These are phyloP conservation scores for Kappamyces sp. DNA, from an alignment of 192 early-diverging fungal genomes.

Conservation along the genomic window DNA sequence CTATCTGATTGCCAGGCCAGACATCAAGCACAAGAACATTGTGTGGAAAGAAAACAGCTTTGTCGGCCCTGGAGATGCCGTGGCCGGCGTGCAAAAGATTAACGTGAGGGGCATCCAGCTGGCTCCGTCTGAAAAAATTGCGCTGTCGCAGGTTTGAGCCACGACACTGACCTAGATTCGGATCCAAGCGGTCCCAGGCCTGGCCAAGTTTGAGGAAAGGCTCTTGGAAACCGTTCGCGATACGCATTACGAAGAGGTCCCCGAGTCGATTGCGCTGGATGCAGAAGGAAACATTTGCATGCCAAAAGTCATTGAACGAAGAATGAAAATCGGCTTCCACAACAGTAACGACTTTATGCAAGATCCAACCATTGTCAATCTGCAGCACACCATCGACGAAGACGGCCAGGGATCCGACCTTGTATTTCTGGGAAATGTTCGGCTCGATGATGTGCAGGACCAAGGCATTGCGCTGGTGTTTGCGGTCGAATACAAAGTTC, in stretches of 20 bases:
- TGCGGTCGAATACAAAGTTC: constrained; percentile 41
- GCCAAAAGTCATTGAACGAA: constrained; percentile 35
- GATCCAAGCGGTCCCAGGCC: constrained; percentile 16
- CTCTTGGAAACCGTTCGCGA: constrained; percentile 18
- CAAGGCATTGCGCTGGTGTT: constrained; percentile 36
- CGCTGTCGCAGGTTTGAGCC: constrained; percentile 6
- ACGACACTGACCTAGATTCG: constrained; percentile 16
- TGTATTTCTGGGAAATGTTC: constrained; percentile 33
- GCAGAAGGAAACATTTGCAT: constrained; percentile 2
- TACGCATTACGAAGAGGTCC: constrained; percentile 17
- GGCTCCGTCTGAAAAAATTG: neutral
- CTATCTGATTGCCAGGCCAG: constrained; percentile 27
- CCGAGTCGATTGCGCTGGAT: constrained; percentile 20
- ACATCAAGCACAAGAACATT: constrained; percentile 21
- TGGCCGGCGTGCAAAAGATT: constrained; percentile 31
- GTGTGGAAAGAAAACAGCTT: constrained; percentile 43
- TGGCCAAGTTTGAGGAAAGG: constrained; percentile 26
- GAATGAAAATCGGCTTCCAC: constrained; percentile 46
- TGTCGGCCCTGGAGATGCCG: constrained; percentile 22
- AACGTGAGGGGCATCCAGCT: constrained; percentile 8
- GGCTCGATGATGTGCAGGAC: constrained; percentile 23
- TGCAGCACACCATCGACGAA: constrained; percentile 22
- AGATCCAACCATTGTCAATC: constrained; percentile 28
- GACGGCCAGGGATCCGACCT: constrained; percentile 24
- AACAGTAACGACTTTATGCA: constrained; percentile 39